phyloP scores from a whole-genome alignment of 2,329 filamentous ascomycete genomes.

The Neocucurbitaria cava region DNA sequence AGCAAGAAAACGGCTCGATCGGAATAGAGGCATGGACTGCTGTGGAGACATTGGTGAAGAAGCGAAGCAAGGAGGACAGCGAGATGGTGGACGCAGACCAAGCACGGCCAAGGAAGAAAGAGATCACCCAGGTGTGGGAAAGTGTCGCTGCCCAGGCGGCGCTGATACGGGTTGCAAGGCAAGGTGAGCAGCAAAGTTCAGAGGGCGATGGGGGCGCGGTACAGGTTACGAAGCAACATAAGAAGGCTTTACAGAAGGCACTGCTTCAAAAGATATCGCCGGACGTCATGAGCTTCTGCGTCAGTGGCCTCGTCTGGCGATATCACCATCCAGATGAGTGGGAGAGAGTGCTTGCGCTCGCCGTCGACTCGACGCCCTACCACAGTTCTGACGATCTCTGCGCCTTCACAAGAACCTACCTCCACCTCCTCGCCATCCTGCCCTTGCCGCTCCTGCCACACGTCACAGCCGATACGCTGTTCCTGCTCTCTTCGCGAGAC shows the following conservation, averaged over 20 bases:
- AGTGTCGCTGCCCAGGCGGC: constrained; percentile 27
- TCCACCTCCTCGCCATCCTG: constrained; percentile 53
- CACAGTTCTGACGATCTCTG: constrained; percentile 49
- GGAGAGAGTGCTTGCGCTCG: constrained; percentile 47
- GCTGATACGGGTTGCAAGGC: constrained; percentile 35
- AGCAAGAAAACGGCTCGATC: constrained; percentile 27
- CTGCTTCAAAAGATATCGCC: constrained; percentile 37
- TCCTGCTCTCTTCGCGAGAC: constrained; percentile 48
- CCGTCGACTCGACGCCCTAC: constrained; percentile 52
- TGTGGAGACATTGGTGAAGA: constrained; percentile 43
- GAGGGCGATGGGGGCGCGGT: constrained; percentile 8
- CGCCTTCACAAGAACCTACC: constrained; percentile 49
- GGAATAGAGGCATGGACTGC: constrained; percentile 45
- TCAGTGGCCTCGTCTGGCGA: constrained; percentile 49
- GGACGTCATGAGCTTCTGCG: constrained; percentile 53
- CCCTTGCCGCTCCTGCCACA: constrained; percentile 44
- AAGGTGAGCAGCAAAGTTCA: constrained; percentile 6
- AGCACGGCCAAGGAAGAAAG: constrained; percentile 34
- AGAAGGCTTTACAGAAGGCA: constrained; percentile 40
- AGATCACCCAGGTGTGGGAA: constrained; percentile 41
- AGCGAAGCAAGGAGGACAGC: constrained; percentile 38
- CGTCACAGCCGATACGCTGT: constrained; percentile 45
- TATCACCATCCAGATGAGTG: constrained; percentile 39
- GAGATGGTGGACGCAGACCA: constrained; percentile 43
- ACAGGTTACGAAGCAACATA: constrained; percentile 42